A percentile compares a stretch with the other conserved stretches of the same genome.
Evolutionary conservation across 345 rosid genomes (phyloP).

Genomic region (Balakata baccata): DNA sequence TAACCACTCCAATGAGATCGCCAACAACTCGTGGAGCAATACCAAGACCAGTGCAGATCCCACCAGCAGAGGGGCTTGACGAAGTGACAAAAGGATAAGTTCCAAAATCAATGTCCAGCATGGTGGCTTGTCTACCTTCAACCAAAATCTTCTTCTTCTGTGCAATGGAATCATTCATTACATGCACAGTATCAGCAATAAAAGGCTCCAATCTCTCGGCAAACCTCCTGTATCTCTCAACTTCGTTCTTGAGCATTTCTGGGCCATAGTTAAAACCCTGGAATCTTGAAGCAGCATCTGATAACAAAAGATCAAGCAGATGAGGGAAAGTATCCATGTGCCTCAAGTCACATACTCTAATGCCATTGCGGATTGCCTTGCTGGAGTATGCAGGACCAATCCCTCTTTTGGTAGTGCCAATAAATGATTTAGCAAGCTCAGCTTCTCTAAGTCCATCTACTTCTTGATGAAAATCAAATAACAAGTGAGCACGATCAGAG

Average conservation of each 20-base stretch:
- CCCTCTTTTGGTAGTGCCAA: conserved; percentile 93
- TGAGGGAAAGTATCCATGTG: conserved; percentile 91
- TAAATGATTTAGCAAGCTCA: conserved; percentile 84
- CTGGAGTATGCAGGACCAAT: conserved; percentile 91
- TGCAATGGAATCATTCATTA: conserved; percentile 69
- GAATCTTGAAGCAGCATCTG: conserved; percentile 82
- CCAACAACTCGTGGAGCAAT: conserved; percentile 89
- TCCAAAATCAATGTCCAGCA: conserved; percentile 94
- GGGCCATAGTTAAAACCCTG: conserved; percentile 59
- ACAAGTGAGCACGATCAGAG: conserved; percentile 86
- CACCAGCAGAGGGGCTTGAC: conserved; percentile 97
- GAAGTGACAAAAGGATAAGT: conserved; percentile 98
- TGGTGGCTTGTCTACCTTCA: conserved; percentile 99
- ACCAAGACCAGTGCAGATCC: conserved; percentile 93
- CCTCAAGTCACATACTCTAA: conserved; percentile 87
- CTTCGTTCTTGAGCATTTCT: conserved; percentile 77
- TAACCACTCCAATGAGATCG: conserved; percentile 91
- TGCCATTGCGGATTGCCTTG: conserved; percentile 80
- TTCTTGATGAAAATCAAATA: conserved; percentile 91
- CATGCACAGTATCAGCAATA: conserved; percentile 79
- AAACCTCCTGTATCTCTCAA: conserved; percentile 81
- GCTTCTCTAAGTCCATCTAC: conserved; percentile 84
- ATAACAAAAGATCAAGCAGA: conserved; percentile 68
- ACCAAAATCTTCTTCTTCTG: conserved; percentile 82
- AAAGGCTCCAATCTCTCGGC: conserved; percentile 92